Percentiles rank a stretch among this genome's conserved stretches.
Evolutionary conservation across 164 flowering plant species (phyloP).

Genomic region (Malania oleifera): DNA sequence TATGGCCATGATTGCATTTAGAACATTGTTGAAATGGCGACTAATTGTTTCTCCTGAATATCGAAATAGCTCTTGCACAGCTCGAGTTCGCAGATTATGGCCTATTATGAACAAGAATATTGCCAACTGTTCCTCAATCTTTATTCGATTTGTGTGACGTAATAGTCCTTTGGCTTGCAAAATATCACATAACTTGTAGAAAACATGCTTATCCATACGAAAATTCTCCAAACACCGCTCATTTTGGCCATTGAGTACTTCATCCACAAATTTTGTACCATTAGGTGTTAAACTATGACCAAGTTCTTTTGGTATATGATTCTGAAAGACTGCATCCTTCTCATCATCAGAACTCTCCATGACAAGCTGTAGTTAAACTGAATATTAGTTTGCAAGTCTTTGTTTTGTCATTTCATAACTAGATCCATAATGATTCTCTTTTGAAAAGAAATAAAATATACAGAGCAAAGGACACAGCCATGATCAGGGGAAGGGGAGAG

Average conservation of each 20-base stretch:
- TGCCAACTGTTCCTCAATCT: constrained; percentile 61
- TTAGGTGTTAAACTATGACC: constrained; percentile 17
- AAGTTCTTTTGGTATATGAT: constrained; percentile 23
- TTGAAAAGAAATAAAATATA: no score
- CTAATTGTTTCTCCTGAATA: constrained; percentile 66
- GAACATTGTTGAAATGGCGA: constrained; percentile 61
- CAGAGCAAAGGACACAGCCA: no score
- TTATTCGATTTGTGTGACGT: constrained; percentile 49
- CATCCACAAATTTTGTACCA: constrained; percentile 43
- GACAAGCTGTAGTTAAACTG: constrained; percentile 8
- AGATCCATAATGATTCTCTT: no score
- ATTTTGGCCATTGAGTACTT: constrained; percentile 43
- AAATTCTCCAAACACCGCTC: constrained; percentile 44
- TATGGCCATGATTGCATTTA: constrained; percentile 50
- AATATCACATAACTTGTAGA: constrained; percentile 44
- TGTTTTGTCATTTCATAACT: no score
- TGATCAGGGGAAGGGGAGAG: no score
- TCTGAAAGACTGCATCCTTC: constrained; percentile 28
- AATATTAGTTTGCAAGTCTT: neutral
- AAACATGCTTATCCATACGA: constrained; percentile 56
- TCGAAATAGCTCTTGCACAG: constrained; percentile 50
- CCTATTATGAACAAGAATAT: constrained; percentile 55
- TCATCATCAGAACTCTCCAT: constrained; percentile 57
- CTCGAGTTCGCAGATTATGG: constrained; percentile 51
- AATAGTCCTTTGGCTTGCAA: constrained; percentile 45